Evolutionary conservation across 2,329 filamentous ascomycete genomes (phyloP).

Genomic region (Xylariaceae sp.): DNA sequence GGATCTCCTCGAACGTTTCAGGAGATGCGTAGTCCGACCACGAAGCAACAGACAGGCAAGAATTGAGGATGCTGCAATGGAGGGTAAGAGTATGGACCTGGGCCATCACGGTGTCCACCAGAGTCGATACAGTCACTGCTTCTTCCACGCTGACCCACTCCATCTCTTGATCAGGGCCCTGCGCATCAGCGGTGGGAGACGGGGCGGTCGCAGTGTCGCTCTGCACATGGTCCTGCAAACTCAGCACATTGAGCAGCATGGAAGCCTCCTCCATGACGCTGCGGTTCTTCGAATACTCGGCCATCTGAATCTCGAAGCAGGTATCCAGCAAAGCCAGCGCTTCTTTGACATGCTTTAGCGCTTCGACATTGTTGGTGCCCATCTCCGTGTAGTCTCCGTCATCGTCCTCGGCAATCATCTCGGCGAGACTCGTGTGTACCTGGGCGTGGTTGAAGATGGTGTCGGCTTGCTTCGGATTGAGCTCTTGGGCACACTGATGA

Average conservation of each 20-base stretch:
- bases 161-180: conserved; percentile 37
- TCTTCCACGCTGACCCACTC: conserved; percentile 64
- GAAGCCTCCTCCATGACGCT: conserved; percentile 21
- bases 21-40: not conserved
- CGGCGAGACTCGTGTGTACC: conserved; percentile 61
- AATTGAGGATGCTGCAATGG: conserved; percentile 45
- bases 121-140: conserved; percentile 56
- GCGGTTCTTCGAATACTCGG: conserved; percentile 22
- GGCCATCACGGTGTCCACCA: conserved; percentile 64
- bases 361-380: conserved; percentile 31
- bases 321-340: conserved; percentile 29
- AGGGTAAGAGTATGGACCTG: conserved; percentile 52
- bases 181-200: conserved; percentile 23
- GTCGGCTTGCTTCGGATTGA: conserved; percentile 61
- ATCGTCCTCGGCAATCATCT: conserved; percentile 51
- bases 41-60: conserved; percentile 9
- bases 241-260: conserved; percentile 25
- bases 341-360: conserved; percentile 36
- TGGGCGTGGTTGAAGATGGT: conserved; percentile 68
- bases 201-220: not conserved
- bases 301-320: conserved; percentile 50
- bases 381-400: conserved; percentile 24
- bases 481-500: conserved; percentile 54
- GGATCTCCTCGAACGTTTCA: conserved; percentile 48
- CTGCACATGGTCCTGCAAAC: not conserved